These are phyloP conservation scores for Saussurea involucrata DNA, from an alignment of 129 eudicot species.

Conservation along the genomic window DNA sequence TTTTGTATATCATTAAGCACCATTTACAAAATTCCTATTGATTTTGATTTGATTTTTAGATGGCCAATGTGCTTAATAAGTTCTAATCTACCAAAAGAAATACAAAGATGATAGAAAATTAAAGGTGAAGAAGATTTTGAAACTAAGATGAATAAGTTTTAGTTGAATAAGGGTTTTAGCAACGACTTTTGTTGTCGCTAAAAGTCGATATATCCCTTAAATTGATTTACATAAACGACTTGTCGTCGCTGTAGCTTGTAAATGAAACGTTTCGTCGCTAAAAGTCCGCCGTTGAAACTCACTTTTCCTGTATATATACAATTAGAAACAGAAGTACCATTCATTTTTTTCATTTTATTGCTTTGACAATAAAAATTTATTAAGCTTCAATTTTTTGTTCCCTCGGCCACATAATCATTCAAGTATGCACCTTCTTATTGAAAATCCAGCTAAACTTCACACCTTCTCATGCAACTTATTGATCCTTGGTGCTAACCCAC, in stretches of 20 bases:
- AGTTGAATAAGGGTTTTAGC: too few species aligned
- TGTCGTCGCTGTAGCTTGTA: too few species aligned
- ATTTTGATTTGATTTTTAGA: not conserved
- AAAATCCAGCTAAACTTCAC: slow-evolving; percentile 56
- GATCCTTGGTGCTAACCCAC: slow-evolving; percentile 46
- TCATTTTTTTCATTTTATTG: not conserved
- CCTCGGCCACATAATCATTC: not conserved
- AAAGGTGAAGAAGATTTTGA: not conserved
- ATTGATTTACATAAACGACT: too few species aligned
- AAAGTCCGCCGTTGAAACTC: too few species aligned
- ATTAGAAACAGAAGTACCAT: too few species aligned
- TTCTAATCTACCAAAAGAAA: not conserved
- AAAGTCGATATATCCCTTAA: too few species aligned
- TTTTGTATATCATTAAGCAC: not conserved
- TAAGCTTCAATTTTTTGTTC: not conserved
- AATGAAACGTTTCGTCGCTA: too few species aligned
- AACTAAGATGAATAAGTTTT: not conserved
- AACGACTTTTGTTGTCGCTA: too few species aligned
- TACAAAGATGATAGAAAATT: not conserved
- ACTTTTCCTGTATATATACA: too few species aligned
- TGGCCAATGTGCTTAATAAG: not conserved
- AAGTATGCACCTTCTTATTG: slow-evolving; percentile 29
- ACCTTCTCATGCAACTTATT: slow-evolving; percentile 42
- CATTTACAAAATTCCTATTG: not conserved
- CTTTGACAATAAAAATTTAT: not conserved